Evolutionary conservation across 2,329 filamentous ascomycete genomes (phyloP), one percentile per base, ranked within the genome.

Genomic region (Fusarium sp.): DNA sequence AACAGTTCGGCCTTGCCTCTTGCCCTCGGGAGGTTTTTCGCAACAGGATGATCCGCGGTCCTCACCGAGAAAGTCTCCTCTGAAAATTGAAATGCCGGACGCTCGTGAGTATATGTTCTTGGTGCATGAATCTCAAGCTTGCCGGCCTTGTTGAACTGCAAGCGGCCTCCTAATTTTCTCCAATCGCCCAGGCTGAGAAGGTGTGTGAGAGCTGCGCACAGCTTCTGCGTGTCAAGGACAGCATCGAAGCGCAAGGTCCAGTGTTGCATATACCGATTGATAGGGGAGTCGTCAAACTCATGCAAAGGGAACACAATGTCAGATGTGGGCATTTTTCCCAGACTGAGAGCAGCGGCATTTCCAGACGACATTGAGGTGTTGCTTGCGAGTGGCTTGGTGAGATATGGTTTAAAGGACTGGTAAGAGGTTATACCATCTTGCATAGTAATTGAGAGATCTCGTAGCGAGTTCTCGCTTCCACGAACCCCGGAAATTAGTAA

Each of bases 221-320:
- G 15, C 22, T 49, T 62, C 12, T 22, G 7, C 2, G 36, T 62
- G 22, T 60, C 54, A 3, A 62, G 54, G 4, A 49, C 22, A 1
- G 60, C 60, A n/a, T 62, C 60, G 1, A 60, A 60, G 2, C 60
- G 60, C 1, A 62, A 5, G 7, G 54, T 60, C 60, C 60, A 62
- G 18, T 62, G 60, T 14, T 62, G 54, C 36, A 60, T 60, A 18
- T 62, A 47, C 8, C 59, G 53, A 29, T 62, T 62, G 18, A 62
- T 42, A 8, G 36, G 54, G 3, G 60, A 62, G 36, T 62, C 54
- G 4, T 62, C 54, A 8, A 62, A 62, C 25, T 60, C 60, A 13
- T 62, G 60, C 12, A 60, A 25, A 25, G 44, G 60, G 13, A 41
- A 62, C 7, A 62, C 14, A 11, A 62, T 25, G 7, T 49, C 54